Evolutionary conservation across 2,329 filamentous ascomycete genomes (phyloP), one percentile per base, ranked within the genome.

Genomic region (Ophiobolus disseminans): DNA sequence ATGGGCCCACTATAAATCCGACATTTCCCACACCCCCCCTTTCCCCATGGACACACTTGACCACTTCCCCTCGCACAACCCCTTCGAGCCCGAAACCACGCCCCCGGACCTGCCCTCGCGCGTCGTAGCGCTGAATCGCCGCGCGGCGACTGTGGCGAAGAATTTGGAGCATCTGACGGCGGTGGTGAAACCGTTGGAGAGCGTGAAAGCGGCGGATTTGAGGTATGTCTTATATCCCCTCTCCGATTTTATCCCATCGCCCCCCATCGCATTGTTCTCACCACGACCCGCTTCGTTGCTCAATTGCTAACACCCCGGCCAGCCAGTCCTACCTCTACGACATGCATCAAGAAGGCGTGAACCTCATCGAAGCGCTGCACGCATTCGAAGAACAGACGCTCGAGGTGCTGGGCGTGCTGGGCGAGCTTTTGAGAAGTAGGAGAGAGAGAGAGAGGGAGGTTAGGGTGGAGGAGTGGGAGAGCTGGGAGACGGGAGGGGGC

Each of bases 101-200:
- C 39, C 25, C n/a, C 16, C 26, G 22, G 26, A 44, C 40, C 40
- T 49, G 14, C 40, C 34, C 28, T 39, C 40, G 21, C 28, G 46
- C 26, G 34, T 49, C 17, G 19, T n/a, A 28, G 40, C 40, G 10
- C 28, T 49, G 2, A 49, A 49, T 13, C 40, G 40, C 11, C 40
- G 46, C n/a, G 40, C 46, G 7, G 34, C 26, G 11, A 45, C 43
- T 17, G 46, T 49, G 40, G 44, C 46, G 1, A 40, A 40, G 6
- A 28, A 31, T 5, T 35, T 49, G 10, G 23, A 22, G 8, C 41
- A 50, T 28, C 47, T 45, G 10, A 41, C 35, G n/a, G 20, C 30
- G 13, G 30, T 32, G 13, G n/a, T 32, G 4, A 14, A 32, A 3
- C 4, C 10, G 3, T 14, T 32, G 10, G 30, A 32, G 16, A 32